Evolutionary conservation across 805 yeast species (phyloP).

Genomic region (Wickerhamiella musiphila): DNA sequence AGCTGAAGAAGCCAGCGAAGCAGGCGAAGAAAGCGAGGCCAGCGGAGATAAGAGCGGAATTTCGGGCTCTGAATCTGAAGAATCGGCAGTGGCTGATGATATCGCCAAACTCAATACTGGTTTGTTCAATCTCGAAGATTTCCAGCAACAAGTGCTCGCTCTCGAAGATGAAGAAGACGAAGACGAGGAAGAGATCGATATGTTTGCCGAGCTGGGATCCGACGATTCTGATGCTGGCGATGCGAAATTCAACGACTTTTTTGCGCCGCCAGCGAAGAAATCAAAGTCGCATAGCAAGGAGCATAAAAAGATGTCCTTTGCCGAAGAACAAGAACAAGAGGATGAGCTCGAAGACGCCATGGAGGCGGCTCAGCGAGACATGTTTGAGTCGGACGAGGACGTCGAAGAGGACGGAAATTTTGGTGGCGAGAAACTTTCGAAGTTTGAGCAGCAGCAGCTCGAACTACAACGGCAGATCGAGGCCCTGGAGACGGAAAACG

Average conservation of each 20-base stretch:
- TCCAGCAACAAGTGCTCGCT: constrained; percentile 55
- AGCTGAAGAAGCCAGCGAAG: constrained; percentile 17
- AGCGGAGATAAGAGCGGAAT: constrained; percentile 17
- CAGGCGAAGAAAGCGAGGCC: constrained; percentile 17
- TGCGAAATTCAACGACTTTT: constrained; percentile 24
- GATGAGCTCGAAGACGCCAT: constrained; percentile 17
- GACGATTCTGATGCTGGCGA: constrained; percentile 32
- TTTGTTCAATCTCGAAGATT: constrained; percentile 71
- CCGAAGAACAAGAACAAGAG: constrained; percentile 11
- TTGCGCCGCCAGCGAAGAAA: constrained; percentile 22
- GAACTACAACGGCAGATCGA: constrained; percentile 62
- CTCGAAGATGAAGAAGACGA: constrained; percentile 36
- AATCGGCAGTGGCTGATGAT: constrained; percentile 24
- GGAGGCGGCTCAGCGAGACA: constrained; percentile 20
- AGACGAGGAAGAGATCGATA: constrained; percentile 32
- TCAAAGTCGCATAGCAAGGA: constrained; percentile 1
- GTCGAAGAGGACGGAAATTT: constrained; percentile 32
- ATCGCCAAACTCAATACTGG: constrained; percentile 61
- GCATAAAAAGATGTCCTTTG: constrained; percentile 2
- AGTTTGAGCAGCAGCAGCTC: constrained; percentile 69
- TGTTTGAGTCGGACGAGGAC: constrained; percentile 30
- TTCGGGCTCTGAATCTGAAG: constrained; percentile 14
- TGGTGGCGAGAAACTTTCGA: constrained; percentile 35
- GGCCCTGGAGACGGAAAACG: constrained; percentile 66
- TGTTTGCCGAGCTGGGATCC: constrained; percentile 25